phyloP scores from a whole-genome alignment of 768 basidiomycete genomes.

The Infundibulicybe gibba region DNA sequence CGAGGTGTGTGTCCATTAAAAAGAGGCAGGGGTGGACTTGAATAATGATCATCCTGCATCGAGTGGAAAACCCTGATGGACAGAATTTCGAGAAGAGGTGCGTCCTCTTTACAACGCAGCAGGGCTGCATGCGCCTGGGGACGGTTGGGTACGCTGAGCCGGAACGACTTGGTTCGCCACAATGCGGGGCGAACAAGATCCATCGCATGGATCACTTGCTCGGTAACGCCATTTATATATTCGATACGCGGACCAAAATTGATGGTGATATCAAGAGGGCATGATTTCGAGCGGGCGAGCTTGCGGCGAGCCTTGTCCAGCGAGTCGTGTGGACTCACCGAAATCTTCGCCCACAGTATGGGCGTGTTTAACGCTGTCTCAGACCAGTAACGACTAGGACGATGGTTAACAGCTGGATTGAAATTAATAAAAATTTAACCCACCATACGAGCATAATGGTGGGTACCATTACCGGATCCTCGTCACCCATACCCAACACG shows the following conservation, averaged over 20 bases:
- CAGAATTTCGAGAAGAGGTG: conserved; percentile 72
- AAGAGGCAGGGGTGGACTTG: conserved; percentile 56
- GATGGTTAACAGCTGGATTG: conserved; percentile 3
- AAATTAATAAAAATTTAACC: conserved; percentile 16
- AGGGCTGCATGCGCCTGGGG: conserved; percentile 77
- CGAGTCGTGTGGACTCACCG: conserved; percentile 70
- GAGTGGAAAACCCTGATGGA: conserved; percentile 71
- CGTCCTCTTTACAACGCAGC: conserved; percentile 67
- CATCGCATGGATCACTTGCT: conserved; percentile 70
- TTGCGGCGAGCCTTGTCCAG: conserved; percentile 67
- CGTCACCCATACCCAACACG: conserved; percentile 61
- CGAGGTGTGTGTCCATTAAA: conserved; percentile 77
- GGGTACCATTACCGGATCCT: conserved; percentile 69
- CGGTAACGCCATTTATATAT: conserved; percentile 53
- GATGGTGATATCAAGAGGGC: conserved; percentile 70
- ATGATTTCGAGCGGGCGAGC: conserved; percentile 71
- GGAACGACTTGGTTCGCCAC: conserved; percentile 73
- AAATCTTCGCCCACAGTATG: conserved; percentile 71
- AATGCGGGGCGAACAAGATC: conserved; percentile 76
- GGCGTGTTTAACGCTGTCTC: conserved; percentile 73
- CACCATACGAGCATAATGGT: conserved; percentile 80
- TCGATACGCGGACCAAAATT: conserved; percentile 70
- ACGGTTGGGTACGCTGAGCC: conserved; percentile 72
- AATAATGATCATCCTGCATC: conserved; percentile 74
- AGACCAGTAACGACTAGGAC: conserved; percentile 64